These are phyloP conservation scores for Microbotryum saponariae DNA, from an alignment of 1,284 basidiomycete species.

Conservation along the genomic window DNA sequence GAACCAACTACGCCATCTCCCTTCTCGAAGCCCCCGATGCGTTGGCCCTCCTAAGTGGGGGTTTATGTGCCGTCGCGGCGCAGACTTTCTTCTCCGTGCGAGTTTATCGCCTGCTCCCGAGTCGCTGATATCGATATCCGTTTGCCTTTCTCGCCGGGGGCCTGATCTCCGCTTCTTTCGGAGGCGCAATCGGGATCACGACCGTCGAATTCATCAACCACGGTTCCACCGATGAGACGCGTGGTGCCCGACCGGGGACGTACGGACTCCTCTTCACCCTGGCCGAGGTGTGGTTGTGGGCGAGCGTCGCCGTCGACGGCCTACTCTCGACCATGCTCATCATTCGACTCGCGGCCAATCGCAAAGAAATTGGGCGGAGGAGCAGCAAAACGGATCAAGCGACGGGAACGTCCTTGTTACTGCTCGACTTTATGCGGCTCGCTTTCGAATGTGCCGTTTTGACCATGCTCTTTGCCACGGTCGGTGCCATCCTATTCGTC, in stretches of 20 bases:
- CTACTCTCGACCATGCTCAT: neutral
- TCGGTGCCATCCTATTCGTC: neutral
- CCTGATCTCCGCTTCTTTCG: neutral
- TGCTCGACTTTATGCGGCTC: slow-evolving; percentile 1
- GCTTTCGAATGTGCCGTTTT: slow-evolving; percentile 3
- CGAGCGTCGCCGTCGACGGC: neutral
- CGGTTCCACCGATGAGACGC: neutral
- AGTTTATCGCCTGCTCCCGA: neutral
- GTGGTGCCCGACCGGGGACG: neutral
- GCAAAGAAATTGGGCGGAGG: too few species aligned
- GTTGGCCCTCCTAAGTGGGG: neutral
- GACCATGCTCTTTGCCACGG: too few species aligned
- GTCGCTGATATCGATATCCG: neutral
- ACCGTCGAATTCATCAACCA: slow-evolving; percentile 1
- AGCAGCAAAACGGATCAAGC: too few species aligned
- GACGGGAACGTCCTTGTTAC: too few species aligned
- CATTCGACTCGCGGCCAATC: too few species aligned
- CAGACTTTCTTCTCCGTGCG: neutral
- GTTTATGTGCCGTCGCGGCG: neutral
- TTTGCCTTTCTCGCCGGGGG: neutral
- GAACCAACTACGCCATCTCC: slow-evolving; percentile 3
- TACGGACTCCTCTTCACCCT: neutral
- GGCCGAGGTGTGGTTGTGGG: neutral
- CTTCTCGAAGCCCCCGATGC: neutral
- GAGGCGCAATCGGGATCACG: neutral